Percentiles rank a stretch among this genome's conserved stretches.
Conservation (phyloP, 2,329 filamentous ascomycete genomes). For the Stagonosporopsis tanaceti region DNA sequence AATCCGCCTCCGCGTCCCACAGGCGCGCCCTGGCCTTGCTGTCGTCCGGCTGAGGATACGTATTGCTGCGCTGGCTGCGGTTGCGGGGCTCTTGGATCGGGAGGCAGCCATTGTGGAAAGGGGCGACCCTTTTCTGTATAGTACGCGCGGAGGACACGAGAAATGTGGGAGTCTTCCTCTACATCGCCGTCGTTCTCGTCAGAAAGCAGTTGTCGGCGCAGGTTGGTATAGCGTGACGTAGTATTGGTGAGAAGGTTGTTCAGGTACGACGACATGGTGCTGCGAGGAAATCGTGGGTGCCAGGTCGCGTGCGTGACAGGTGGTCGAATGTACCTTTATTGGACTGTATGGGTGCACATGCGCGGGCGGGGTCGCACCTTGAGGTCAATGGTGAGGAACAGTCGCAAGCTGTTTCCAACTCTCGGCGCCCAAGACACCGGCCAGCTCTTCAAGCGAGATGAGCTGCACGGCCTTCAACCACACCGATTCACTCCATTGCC, state of each 20-base stretch:
- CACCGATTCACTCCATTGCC: background rate
- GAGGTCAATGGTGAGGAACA: slow-evolving; percentile 4
- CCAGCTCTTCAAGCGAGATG: slow-evolving; percentile 15
- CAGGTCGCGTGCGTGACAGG: slow-evolving; percentile 4
- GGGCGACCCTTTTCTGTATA: slow-evolving; percentile 86
- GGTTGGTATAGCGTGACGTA: slow-evolving; percentile 65
- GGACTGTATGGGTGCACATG: slow-evolving; percentile 5
- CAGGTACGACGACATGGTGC: slow-evolving; percentile 73
- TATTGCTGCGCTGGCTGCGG: slow-evolving; percentile 59
- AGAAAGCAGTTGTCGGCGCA: slow-evolving; percentile 72
- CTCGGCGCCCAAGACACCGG: slow-evolving; percentile 16
- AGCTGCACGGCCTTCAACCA: slow-evolving; percentile 4
- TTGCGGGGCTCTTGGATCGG: slow-evolving; percentile 78
- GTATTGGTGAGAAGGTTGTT: slow-evolving; percentile 70
- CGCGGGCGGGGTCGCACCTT: slow-evolving; percentile 13
- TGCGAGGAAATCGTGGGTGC: background rate
- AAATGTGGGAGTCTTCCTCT: slow-evolving; percentile 92
- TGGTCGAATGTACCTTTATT: slow-evolving; percentile 7
- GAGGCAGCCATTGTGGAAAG: slow-evolving; percentile 86
- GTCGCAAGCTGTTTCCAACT: slow-evolving; percentile 15
- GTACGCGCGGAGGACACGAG: slow-evolving; percentile 89
- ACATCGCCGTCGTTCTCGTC: slow-evolving; percentile 63
- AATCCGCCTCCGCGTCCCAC: slow-evolving; percentile 54
- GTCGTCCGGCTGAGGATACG: slow-evolving; percentile 57
- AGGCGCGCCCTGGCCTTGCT: slow-evolving; percentile 36